phyloP scores from a whole-genome alignment of 208 protist species.

The Wallacemonas sp. region DNA sequence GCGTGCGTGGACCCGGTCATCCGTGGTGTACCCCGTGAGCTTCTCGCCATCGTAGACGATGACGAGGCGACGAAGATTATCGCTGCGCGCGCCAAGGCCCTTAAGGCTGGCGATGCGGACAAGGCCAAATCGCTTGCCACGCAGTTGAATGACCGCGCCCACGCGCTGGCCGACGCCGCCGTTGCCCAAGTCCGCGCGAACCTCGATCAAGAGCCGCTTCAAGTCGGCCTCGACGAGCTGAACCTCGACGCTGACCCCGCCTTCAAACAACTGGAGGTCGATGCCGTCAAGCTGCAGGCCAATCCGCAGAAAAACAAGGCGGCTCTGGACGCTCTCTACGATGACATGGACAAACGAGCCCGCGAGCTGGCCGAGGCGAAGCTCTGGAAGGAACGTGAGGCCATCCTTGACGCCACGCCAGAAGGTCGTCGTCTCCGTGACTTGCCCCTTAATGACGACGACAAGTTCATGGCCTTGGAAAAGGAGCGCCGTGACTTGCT shows the following conservation, averaged over 20 bases:
- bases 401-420: slow-evolving; percentile 34
- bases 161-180: slow-evolving; percentile 25
- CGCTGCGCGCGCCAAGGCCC: slow-evolving; percentile 20
- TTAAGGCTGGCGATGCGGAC: slow-evolving; percentile 15
- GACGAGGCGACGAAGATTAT: slow-evolving; percentile 29
- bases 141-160: slow-evolving; percentile 36
- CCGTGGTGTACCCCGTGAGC: slow-evolving; percentile 48
- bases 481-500: slow-evolving; percentile 33
- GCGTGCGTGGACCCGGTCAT: slow-evolving; percentile 30
- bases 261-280: slow-evolving; percentile 37
- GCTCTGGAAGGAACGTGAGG: slow-evolving; percentile 40
- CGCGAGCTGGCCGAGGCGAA: slow-evolving; percentile 50
- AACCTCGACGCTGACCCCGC: slow-evolving; percentile 37
- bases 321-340: slow-evolving; percentile 23
- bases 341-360: slow-evolving; percentile 42
- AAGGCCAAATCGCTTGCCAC: slow-evolving; percentile 15
- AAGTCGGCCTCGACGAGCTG: slow-evolving; percentile 39
- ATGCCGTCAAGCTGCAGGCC: slow-evolving; percentile 23
- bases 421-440: slow-evolving; percentile 42
- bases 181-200: slow-evolving; percentile 23
- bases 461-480: slow-evolving; percentile 35
- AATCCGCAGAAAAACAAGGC: slow-evolving; percentile 35
- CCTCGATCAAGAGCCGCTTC: slow-evolving; percentile 28
- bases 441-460: slow-evolving; percentile 43
- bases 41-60: slow-evolving; percentile 50